These are phyloP conservation scores for Fagopyrum tataricum DNA, from an alignment of 148 eudicot genomes.

Conservation along the genomic window DNA sequence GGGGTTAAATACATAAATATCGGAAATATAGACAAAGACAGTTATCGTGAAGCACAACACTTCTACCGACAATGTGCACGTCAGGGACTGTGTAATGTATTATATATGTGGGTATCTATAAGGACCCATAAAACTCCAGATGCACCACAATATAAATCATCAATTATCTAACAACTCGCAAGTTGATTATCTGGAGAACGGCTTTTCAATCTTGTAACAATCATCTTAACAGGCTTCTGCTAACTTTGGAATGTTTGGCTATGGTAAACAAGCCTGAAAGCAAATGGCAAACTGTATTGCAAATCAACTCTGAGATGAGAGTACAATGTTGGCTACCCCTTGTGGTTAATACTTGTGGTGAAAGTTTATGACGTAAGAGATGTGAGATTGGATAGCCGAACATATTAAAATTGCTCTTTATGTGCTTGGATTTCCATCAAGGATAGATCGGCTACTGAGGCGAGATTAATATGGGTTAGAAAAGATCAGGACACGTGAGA, in stretches of 20 bases:
- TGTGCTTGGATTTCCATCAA: neutral
- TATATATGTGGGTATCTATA: neutral
- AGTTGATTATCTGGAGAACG: neutral
- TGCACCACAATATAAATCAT: neutral
- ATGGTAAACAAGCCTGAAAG: neutral
- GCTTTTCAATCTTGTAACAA: neutral
- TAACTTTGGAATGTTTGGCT: neutral
- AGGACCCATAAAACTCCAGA: neutral
- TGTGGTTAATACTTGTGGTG: neutral
- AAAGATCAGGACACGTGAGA: neutral
- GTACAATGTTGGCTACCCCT: neutral
- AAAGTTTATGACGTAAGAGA: neutral
- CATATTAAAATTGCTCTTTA: neutral
- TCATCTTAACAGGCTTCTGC: neutral
- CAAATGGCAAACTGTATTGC: neutral
- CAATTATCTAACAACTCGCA: neutral
- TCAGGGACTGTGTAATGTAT: neutral
- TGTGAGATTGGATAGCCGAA: neutral
- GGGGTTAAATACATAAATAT: neutral
- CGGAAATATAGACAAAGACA: neutral
- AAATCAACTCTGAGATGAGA: neutral
- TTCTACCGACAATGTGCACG: neutral
- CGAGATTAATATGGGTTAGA: neutral
- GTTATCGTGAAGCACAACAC: neutral
- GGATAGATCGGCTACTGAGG: neutral